Evolutionary conservation across 2,329 filamentous ascomycete genomes (phyloP).

Genomic region (Orbilia javanica): DNA sequence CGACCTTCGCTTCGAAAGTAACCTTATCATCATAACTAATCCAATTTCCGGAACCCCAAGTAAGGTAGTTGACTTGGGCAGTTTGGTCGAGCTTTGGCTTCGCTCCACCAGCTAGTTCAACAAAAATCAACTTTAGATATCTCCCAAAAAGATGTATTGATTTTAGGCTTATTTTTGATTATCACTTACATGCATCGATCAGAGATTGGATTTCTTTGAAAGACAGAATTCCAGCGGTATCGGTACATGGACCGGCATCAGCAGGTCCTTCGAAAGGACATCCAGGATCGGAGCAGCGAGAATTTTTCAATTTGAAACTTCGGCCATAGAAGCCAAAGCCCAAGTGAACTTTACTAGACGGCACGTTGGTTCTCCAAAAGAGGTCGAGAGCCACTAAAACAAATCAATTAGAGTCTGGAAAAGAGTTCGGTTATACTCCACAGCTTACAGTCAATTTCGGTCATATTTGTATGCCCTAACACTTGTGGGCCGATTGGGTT

Average conservation of each 20-base stretch:
- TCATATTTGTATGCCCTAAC: slow-evolving; percentile 58
- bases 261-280: slow-evolving; percentile 60
- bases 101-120: slow-evolving; percentile 35
- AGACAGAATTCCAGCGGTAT: slow-evolving; percentile 41
- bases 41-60: slow-evolving; percentile 43
- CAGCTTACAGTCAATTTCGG: slow-evolving; percentile 58
- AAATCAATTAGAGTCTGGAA: slow-evolving; percentile 7
- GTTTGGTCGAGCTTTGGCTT: slow-evolving; percentile 35
- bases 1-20: slow-evolving; percentile 40
- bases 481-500: slow-evolving; percentile 41
- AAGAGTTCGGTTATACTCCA: not conserved
- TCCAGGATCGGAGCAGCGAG: slow-evolving; percentile 60
- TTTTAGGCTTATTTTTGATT: not conserved
- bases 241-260: slow-evolving; percentile 44
- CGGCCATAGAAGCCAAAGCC: slow-evolving; percentile 60
- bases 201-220: slow-evolving; percentile 48
- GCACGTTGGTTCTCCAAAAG: slow-evolving; percentile 61
- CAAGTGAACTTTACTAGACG: slow-evolving; percentile 55
- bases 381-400: slow-evolving; percentile 61
- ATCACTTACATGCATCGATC: slow-evolving; percentile 32
- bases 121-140: slow-evolving; percentile 9
- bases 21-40: slow-evolving; percentile 43
- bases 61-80: slow-evolving; percentile 45
- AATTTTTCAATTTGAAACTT: slow-evolving; percentile 61
- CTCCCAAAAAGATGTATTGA: not conserved